Percentiles rank a stretch among this genome's conserved stretches.
These are phyloP conservation scores for Yamadazyma diddensiae DNA, from an alignment of 1,139 yeast genomes.

Conservation along the genomic window DNA sequence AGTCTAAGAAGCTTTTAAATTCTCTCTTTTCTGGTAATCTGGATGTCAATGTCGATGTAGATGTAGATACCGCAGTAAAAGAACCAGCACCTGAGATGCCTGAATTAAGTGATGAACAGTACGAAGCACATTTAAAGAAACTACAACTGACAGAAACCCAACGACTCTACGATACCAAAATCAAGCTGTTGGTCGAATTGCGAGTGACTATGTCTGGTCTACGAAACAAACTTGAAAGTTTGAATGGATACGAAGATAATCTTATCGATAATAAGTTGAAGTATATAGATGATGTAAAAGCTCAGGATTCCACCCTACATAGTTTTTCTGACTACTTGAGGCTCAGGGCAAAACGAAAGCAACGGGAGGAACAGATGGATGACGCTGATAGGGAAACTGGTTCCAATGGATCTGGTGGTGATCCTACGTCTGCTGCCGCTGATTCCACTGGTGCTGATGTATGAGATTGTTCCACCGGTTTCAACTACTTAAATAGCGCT, in stretches of 20 bases:
- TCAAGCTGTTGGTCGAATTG: conserved; percentile 14
- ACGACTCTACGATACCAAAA: conserved; percentile 17
- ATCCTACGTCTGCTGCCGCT: too few species aligned
- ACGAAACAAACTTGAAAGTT: conserved; percentile 18
- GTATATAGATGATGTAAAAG: conserved; percentile 31
- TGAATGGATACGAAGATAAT: conserved; percentile 29
- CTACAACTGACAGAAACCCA: conserved; percentile 9
- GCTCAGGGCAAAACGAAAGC: conserved; percentile 4
- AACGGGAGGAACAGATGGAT: conserved; percentile 21
- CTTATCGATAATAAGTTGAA: conserved; percentile 37
- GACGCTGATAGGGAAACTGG: conserved; percentile 7
- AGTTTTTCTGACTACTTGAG: conserved; percentile 6
- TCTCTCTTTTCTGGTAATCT: conserved; percentile 42
- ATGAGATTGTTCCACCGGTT: too few species aligned
- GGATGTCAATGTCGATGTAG: conserved; percentile 1
- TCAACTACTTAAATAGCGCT: too few species aligned
- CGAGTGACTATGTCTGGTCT: conserved; percentile 20
- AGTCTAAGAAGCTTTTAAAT: conserved; percentile 50
- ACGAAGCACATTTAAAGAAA: conserved; percentile 22
- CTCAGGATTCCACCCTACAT: conserved; percentile 8
- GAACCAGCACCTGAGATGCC: conserved; percentile 28
- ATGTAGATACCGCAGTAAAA: conserved; percentile 4
- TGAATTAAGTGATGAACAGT: conserved; percentile 34
- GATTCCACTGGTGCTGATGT: too few species aligned
- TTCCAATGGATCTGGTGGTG: too few species aligned